phyloP scores from a whole-genome alignment of 2,329 filamentous ascomycete species.

The Xylariaceae sp. region DNA sequence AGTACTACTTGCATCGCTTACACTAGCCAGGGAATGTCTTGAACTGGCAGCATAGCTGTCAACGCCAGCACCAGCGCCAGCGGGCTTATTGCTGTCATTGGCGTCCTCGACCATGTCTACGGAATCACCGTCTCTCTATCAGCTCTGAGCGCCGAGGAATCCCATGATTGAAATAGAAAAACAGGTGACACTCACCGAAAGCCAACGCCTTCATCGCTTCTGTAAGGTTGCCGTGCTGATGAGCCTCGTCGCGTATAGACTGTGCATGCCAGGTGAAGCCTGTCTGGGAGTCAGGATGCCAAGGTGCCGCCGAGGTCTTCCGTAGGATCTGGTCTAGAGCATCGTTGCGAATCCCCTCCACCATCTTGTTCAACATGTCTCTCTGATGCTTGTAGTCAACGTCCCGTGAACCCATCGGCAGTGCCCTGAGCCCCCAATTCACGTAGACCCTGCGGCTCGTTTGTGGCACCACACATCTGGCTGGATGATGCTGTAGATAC shows the following conservation, averaged over 20 bases:
- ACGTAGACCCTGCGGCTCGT: conserved; percentile 50
- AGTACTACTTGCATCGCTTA: conserved; percentile 4
- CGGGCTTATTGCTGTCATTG: background rate
- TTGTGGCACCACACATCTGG: conserved; percentile 39
- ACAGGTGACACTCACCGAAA: conserved; percentile 4
- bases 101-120: conserved; percentile 9
- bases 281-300: conserved; percentile 36
- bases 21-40: conserved; percentile 2
- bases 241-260: background rate
- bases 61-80: too few relatives aligned
- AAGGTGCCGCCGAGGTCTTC: conserved; percentile 11
- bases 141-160: background rate
- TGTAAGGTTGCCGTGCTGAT: background rate
- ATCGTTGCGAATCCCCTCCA: conserved; percentile 32
- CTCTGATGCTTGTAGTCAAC: conserved; percentile 29
- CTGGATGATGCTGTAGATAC: conserved; percentile 52
- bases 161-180: background rate
- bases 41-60: background rate
- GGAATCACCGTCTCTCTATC: background rate
- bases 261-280: conserved; percentile 30
- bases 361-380: conserved; percentile 37
- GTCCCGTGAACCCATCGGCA: conserved; percentile 25
- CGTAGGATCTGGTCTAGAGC: conserved; percentile 34
- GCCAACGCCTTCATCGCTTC: conserved; percentile 6
- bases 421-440: conserved; percentile 47